These are phyloP conservation scores for Calonectria montana DNA, from an alignment of 2,329 filamentous ascomycete genomes.

Conservation along the genomic window DNA sequence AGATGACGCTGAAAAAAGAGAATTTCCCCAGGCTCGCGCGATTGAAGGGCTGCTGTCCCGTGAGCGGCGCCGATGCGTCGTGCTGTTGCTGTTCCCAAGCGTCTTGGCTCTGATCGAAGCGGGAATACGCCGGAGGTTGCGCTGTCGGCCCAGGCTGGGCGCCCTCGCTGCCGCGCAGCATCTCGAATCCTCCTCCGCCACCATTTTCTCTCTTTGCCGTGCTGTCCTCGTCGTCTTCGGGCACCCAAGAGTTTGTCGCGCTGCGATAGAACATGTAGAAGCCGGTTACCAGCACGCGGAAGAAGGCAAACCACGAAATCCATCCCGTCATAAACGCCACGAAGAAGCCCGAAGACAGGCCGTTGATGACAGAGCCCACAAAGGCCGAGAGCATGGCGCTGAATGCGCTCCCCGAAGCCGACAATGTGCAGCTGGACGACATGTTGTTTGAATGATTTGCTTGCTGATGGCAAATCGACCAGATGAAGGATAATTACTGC, in stretches of 20 bases:
- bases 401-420: not conserved
- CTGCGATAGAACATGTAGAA: not conserved
- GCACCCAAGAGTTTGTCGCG: not conserved
- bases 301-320: not conserved
- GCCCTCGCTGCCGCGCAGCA: not conserved
- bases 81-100: not conserved
- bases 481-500: not conserved
- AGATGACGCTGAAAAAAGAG: not conserved
- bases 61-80: not conserved
- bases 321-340: not conserved
- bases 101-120: not conserved
- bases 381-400: not conserved
- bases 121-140: not conserved
- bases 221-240: not conserved
- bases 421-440: not conserved
- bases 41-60: not conserved
- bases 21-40: not conserved
- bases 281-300: not conserved
- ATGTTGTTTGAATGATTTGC: not conserved
- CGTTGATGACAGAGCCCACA: conserved; percentile 3
- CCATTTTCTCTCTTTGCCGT: not conserved
- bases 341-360: not conserved
- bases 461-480: not conserved
- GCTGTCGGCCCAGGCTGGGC: not conserved
- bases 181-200: not conserved